Percentiles rank a stretch among this genome's conserved stretches.
Conservation (phyloP, 208 protist genomes). For the Endotrypanum monterogeii region DNA sequence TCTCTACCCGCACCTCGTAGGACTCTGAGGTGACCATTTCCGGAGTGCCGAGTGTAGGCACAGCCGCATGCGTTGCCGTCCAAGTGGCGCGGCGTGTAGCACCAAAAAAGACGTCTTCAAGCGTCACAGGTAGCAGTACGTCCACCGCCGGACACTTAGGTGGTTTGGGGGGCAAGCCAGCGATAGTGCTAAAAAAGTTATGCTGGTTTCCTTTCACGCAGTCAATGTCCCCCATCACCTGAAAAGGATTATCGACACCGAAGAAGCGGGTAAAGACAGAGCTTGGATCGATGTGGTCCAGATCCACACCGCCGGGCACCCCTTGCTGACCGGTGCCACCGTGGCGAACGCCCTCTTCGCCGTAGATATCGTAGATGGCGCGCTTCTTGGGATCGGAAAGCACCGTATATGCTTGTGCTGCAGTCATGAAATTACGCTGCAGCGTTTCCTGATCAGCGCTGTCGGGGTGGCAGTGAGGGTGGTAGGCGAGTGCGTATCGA, state of each 20-base stretch:
- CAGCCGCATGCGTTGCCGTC: conserved; percentile 36
- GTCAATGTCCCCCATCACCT: conserved; percentile 75
- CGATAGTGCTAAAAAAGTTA: conserved; percentile 73
- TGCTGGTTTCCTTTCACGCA: conserved; percentile 80
- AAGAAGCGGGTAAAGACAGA: conserved; percentile 88
- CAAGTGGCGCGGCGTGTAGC: conserved; percentile 73
- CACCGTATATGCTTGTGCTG: conserved; percentile 89
- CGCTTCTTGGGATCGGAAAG: conserved; percentile 85
- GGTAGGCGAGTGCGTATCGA: conserved; percentile 85
- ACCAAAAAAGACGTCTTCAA: conserved; percentile 89
- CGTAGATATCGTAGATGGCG: conserved; percentile 91
- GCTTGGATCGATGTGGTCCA: conserved; percentile 77
- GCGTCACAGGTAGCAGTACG: conserved; percentile 63
- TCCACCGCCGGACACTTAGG: conserved; percentile 59
- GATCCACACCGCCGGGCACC: conserved; percentile 77
- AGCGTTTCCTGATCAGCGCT: conserved; percentile 56
- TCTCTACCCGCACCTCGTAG: conserved; percentile 72
- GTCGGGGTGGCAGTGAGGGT: conserved; percentile 84
- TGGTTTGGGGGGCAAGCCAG: conserved; percentile 56
- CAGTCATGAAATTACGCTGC: conserved; percentile 77
- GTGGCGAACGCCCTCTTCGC: conserved; percentile 89
- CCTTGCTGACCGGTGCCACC: conserved; percentile 83
- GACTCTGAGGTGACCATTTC: conserved; percentile 39
- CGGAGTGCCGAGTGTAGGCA: conserved; percentile 8
- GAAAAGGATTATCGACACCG: conserved; percentile 89